Base-by-base conservation (phyloP, 495 filamentous ascomycete species). In the Cercophora sp. region DNA sequence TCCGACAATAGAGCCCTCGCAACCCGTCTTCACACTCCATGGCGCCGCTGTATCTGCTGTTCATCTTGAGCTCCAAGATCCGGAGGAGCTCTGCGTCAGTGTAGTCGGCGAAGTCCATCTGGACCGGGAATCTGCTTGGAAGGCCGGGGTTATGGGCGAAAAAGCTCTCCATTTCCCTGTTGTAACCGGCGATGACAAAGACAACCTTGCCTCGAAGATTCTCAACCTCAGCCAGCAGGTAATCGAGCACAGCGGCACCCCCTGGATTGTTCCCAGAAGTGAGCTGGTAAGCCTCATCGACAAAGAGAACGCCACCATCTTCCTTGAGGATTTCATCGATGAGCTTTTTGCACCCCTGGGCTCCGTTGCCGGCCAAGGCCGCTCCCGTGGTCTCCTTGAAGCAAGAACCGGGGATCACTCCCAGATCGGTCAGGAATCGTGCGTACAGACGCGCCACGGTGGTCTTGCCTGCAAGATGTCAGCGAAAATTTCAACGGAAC, bases 251-350 rank as follows among this genome's bases (percentile, higher is more conserved):
- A 24, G 78, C 73, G 0, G 63, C 62, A 0, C 88, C 87, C 3
- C 73, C 77, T 25, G 57, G 55, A 26, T 63, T 76, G 52, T 71
- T 66, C 3, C 69, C 85, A 76, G 52, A 89, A 36, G 45, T 75
- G 0, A 91, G 73, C 60, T 89, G 85, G 60, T 91, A 90, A 0
- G 87, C 87, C 66, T 91, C 87, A 48, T 91, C 87, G 13, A 91
- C 81, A 58, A 91, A 89, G 1, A 89, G 60, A 0, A 79, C 81
- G 0, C 89, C 89, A 13, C 89, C 89, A 0, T 79, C 84, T 1
- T 66, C 57, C 11, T 80, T 74, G 11, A 74, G 61, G 16, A 82
- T 67, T 0, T 71, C 48, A 5, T 89, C 76, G n/a, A 94, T 67
- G 2, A 74, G 57, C n/a, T 77, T 77, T 55, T 86, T 72, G 55